phyloP scores from a whole-genome alignment of 2,329 filamentous ascomycete genomes.

The Diplodia scrobiculata region DNA sequence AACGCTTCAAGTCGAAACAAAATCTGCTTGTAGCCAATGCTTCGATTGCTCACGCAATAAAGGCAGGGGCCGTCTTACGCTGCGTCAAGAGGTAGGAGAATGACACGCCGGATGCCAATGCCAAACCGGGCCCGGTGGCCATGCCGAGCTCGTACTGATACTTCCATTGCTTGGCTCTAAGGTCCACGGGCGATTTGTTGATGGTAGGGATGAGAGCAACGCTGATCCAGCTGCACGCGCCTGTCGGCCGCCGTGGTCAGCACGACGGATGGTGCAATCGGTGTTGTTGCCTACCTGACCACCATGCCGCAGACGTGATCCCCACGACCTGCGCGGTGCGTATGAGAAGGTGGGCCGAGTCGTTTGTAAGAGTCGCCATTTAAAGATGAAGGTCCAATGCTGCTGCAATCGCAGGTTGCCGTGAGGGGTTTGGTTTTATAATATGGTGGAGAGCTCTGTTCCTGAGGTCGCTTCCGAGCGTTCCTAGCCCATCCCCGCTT shows the following conservation, averaged over 20 bases:
- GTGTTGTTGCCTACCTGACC: conserved; percentile 28
- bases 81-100: conserved; percentile 28
- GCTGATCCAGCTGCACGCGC: conserved; percentile 28
- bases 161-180: conserved; percentile 35
- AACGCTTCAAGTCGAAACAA: no score
- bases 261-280: background rate
- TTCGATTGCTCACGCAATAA: background rate
- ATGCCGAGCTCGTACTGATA: conserved; percentile 33
- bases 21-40: no score
- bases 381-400: no score
- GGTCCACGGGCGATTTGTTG: conserved; percentile 31
- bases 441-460: background rate
- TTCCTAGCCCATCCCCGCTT: background rate
- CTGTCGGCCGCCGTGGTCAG: conserved; percentile 6
- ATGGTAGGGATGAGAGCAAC: conserved; percentile 32
- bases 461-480: no score
- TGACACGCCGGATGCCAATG: conserved; percentile 30
- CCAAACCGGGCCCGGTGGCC: conserved; percentile 32
- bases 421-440: background rate
- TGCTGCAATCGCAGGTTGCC: no score
- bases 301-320: conserved; percentile 29
- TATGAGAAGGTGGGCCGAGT: conserved; percentile 16
- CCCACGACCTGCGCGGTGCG: conserved; percentile 33
- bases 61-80: conserved; percentile 29
- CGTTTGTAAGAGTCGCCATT: conserved; percentile 4